These are phyloP conservation scores for Phalaenopsis aphrodite DNA, from an alignment of 106 monocot genomes.

Conservation along the genomic window DNA sequence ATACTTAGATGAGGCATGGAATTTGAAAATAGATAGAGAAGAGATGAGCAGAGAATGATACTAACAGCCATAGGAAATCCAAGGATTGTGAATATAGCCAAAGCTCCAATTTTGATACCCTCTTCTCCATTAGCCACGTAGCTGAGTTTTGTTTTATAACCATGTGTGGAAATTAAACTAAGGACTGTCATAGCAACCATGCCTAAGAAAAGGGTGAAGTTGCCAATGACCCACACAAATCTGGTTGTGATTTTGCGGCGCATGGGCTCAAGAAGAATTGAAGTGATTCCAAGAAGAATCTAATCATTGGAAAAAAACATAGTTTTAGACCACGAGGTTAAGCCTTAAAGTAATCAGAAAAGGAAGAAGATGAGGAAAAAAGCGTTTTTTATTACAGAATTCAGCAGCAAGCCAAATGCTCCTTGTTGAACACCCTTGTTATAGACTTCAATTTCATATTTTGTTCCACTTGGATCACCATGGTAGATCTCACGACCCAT, in stretches of 20 bases:
- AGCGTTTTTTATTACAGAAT: slow-evolving; percentile 23
- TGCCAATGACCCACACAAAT: slow-evolving; percentile 50
- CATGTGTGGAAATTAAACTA: slow-evolving; percentile 13
- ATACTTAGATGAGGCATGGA: background rate
- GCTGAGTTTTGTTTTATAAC: slow-evolving; percentile 1
- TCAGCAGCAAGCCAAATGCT: slow-evolving; percentile 54
- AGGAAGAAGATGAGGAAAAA: background rate
- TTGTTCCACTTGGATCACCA: slow-evolving; percentile 36
- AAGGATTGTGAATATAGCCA: slow-evolving; percentile 32
- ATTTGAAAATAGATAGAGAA: background rate
- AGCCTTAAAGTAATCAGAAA: background rate
- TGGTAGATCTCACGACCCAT: slow-evolving; percentile 63
- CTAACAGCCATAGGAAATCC: slow-evolving; percentile 36
- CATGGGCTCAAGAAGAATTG: slow-evolving; percentile 44
- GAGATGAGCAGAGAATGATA: background rate
- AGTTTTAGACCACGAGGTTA: background rate
- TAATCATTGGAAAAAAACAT: slow-evolving; percentile 15
- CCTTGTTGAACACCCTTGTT: slow-evolving; percentile 46
- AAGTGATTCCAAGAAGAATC: slow-evolving; percentile 48
- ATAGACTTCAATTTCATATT: slow-evolving; percentile 22
- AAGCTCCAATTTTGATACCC: slow-evolving; percentile 20
- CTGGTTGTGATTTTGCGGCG: slow-evolving; percentile 39
- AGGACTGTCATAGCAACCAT: slow-evolving; percentile 39
- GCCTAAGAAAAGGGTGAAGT: slow-evolving; percentile 38
- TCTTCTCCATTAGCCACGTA: background rate